These are phyloP conservation scores for Davidsoniella eucalypti DNA, from an alignment of 2,329 filamentous ascomycete species.

Conservation along the genomic window DNA sequence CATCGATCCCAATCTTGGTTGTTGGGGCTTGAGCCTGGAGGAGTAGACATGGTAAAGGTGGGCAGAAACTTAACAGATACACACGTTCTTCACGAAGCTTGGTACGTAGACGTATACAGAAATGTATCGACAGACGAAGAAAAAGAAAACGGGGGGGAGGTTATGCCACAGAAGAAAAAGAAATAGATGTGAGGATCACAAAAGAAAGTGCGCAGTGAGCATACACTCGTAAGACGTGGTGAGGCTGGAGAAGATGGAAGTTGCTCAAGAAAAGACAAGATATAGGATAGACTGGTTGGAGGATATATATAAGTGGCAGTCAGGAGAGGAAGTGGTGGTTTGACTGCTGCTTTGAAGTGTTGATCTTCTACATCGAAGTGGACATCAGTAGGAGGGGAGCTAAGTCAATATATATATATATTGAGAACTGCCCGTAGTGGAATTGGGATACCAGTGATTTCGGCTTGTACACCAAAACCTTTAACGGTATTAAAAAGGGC, in stretches of 20 bases:
- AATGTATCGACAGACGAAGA: background rate
- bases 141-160: background rate
- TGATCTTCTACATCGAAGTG: no score
- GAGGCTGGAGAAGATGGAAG: background rate
- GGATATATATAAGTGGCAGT: background rate
- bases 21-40: background rate
- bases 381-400: no score
- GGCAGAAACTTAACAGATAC: background rate
- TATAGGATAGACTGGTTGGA: no score
- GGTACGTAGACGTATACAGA: background rate
- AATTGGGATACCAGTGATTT: background rate
- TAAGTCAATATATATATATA: no score
- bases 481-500: no score
- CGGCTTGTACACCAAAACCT: no score
- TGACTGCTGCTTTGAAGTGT: no score
- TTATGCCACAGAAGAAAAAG: background rate
- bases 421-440: background rate
- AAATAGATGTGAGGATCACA: background rate
- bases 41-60: background rate
- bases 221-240: background rate
- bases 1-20: conserved; percentile 38
- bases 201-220: background rate
- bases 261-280: background rate
- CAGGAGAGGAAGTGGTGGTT: background rate
- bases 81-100: background rate